phyloP scores from a whole-genome alignment of 2,329 filamentous ascomycete species.

The Neofusicoccum kwambonambiense region DNA sequence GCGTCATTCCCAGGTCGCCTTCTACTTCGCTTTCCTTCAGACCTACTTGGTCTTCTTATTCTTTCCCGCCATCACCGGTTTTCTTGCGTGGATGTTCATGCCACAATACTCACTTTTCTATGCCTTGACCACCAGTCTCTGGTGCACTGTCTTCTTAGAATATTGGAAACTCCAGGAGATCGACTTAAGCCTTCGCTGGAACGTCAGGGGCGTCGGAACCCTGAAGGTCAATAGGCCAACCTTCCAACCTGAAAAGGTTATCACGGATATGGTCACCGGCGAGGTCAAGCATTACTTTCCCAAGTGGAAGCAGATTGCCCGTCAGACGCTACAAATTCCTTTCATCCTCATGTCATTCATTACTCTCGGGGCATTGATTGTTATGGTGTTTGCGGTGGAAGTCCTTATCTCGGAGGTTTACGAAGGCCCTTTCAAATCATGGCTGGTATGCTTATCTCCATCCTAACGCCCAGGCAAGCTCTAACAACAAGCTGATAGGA shows the following conservation, averaged over 20 bases:
- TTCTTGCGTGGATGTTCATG: constrained; percentile 32
- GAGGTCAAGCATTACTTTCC: constrained; percentile 30
- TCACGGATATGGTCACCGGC: constrained; percentile 27
- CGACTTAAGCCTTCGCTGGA: constrained; percentile 34
- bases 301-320: constrained; percentile 29
- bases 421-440: constrained; percentile 32
- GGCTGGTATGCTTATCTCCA: constrained; percentile 24
- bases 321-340: constrained; percentile 32
- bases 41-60: constrained; percentile 32
- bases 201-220: constrained; percentile 31
- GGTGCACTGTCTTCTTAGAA: constrained; percentile 36
- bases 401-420: constrained; percentile 35
- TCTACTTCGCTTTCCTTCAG: constrained; percentile 37
- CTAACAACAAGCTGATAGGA: constrained; percentile 26
- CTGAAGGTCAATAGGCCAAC: constrained; percentile 33
- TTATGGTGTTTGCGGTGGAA: constrained; percentile 32
- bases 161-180: constrained; percentile 36
- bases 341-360: constrained; percentile 31
- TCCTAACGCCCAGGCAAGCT: not conserved
- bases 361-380: constrained; percentile 30
- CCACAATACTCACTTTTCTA: constrained; percentile 33
- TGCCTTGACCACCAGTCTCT: constrained; percentile 31
- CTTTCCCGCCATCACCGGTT: constrained; percentile 31
- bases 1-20: constrained; percentile 23
- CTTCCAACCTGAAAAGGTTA: constrained; percentile 27